Percentiles rank a stretch among this genome's conserved stretches.
Conservation (phyloP, 176 grass and related monocot species). For the Thinopyrum elongatum region DNA sequence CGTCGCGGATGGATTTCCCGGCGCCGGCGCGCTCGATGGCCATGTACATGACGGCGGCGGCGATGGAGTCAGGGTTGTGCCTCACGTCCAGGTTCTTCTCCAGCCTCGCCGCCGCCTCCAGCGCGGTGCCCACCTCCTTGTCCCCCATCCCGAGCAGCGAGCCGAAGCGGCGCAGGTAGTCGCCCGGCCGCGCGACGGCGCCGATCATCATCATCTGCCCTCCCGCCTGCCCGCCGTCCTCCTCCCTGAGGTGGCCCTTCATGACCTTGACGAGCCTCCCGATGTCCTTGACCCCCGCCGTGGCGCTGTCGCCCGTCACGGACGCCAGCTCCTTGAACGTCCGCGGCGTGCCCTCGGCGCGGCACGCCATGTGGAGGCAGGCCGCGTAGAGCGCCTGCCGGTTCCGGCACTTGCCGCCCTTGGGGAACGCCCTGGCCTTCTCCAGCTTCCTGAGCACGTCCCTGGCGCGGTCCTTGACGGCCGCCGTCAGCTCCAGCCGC, state of each 20-base stretch:
- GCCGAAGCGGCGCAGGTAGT: slow-evolving; percentile 43
- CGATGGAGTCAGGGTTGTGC: slow-evolving; percentile 39
- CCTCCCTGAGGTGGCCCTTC: slow-evolving; percentile 23
- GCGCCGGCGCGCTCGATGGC: not conserved
- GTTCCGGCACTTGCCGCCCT: slow-evolving; percentile 14
- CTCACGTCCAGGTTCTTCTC: slow-evolving; percentile 43
- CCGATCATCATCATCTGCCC: slow-evolving; percentile 4
- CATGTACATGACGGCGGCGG: slow-evolving; percentile 50
- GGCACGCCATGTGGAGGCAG: slow-evolving; percentile 48
- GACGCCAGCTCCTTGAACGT: slow-evolving; percentile 45
- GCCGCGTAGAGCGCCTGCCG: slow-evolving; percentile 37
- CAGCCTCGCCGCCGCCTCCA: slow-evolving; percentile 30
- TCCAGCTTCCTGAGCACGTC: slow-evolving; percentile 28
- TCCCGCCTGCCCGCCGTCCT: not conserved
- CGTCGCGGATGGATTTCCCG: slow-evolving; percentile 15
- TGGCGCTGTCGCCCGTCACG: not conserved
- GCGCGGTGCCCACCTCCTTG: not conserved
- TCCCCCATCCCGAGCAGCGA: not conserved
- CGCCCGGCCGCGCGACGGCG: slow-evolving; percentile 17
- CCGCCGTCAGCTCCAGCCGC: slow-evolving; percentile 3
- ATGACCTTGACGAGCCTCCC: slow-evolving; percentile 28
- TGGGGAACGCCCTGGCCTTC: not conserved
- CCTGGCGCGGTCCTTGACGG: not conserved
- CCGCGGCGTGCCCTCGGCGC: slow-evolving; percentile 26
- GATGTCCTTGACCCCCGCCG: slow-evolving; percentile 34